Conservation (phyloP, 139 green algal genomes). For the Picocystis salinarum region DNA sequence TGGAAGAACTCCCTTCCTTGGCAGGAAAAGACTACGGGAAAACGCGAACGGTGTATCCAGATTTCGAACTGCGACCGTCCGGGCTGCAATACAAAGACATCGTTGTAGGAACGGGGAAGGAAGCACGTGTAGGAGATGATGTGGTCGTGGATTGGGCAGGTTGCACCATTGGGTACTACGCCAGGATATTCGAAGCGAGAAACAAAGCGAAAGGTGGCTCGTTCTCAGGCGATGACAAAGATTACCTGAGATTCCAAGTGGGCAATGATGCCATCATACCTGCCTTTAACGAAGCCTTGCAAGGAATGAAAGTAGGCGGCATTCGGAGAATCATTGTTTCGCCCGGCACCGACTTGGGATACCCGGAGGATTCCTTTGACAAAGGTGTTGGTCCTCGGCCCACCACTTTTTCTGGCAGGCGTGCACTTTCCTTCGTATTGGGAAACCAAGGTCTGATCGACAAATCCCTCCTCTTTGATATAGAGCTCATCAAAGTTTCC, state of each 20-base stretch:
- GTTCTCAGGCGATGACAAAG: constrained; percentile 15
- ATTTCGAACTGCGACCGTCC: constrained; percentile 13
- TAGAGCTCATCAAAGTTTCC: constrained; percentile 23
- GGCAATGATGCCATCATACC: constrained; percentile 15
- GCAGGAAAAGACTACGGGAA: constrained; percentile 83
- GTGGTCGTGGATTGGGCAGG: constrained; percentile 78
- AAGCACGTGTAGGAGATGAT: constrained; percentile 23
- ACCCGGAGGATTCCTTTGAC: constrained; percentile 8
- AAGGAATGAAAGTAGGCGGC: constrained; percentile 7
- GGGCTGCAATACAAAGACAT: constrained; percentile 52
- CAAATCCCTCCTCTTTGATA: constrained; percentile 40
- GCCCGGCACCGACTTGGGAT: constrained; percentile 7
- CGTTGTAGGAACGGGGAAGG: constrained; percentile 16
- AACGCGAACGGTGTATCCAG: constrained; percentile 30
- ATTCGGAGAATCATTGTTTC: constrained; percentile 28
- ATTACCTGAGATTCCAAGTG: constrained; percentile 8
- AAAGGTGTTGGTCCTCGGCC: constrained; percentile 17
- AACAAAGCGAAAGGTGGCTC: constrained; percentile 29
- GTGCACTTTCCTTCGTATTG: constrained; percentile 30
- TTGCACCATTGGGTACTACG: constrained; percentile 74
- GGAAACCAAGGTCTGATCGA: constrained; percentile 34
- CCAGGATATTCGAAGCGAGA: constrained; percentile 19
- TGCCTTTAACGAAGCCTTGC: constrained; percentile 22
- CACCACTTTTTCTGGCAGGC: constrained; percentile 24
- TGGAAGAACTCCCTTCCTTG: background rate